Evolutionary conservation across 371 early-diverging fungal genomes (phyloP), one percentile per base, ranked within the genome.

Genomic region (Syncephalastrum contaminatum): DNA sequence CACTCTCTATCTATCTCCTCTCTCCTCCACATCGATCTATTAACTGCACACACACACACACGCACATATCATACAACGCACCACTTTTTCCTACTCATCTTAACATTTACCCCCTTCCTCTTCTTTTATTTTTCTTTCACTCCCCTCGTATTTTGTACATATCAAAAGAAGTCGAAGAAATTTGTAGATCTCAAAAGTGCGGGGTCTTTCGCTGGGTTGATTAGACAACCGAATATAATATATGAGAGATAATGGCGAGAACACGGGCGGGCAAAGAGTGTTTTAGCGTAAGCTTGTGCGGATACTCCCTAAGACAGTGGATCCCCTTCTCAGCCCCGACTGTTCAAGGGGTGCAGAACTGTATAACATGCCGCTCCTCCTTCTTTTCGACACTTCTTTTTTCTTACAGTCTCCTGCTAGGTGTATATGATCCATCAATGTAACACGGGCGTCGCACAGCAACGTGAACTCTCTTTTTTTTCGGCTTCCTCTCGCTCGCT

Each of bases 261-360:
- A 30, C 36, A 10, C 36, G 36, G 36, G 36, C 36, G 36, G 36
- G 12, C 36, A 30, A 30, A 30, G 36, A 30, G 36, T 8, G 36
- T 30, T 30, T 30, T 30, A 30, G 36, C 36, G 10, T 30, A 30
- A 30, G 36, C 36, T 30, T 30, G 36, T 30, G 36, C 36, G 36
- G 10, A 10, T 30, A 30, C 36, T 30, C 36, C 36, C 10, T 30
- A 30, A 30, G 36, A 6, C 36, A 6, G 36, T 30, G 36, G 15
- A 24, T 48, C 48, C 44, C 20, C 44, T 44, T 20, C 36, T 15
- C 40, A 20, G 40, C 51, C 51, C 51, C 41, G 51, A 51, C 22
- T 13, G 10, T 36, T 51, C 36, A 51, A 51, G 51, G 51, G 51
- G 51, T 15, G 40, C 51, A 51, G 51, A 51, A 51, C 48, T 48